Evolutionary conservation across 2,329 filamentous ascomycete genomes (phyloP).

Genomic region (Penicillium sp.): DNA sequence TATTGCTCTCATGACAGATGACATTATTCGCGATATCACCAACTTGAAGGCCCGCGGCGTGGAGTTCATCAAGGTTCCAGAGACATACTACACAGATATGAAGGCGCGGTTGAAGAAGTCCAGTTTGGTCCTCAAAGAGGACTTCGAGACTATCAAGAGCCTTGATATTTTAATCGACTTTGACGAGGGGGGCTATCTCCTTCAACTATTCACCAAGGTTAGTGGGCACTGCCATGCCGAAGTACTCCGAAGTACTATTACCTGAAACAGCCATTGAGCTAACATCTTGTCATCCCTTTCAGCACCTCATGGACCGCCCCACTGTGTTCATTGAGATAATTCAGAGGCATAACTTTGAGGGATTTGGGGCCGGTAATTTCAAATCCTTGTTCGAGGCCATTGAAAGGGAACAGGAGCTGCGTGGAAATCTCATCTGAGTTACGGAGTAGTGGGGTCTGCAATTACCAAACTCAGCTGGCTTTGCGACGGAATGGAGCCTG

Average conservation of each 20-base stretch:
- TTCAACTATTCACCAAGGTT: slow-evolving; percentile 74
- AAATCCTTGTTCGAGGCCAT: slow-evolving; percentile 95
- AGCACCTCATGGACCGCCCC: slow-evolving; percentile 87
- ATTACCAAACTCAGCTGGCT: too few relatives aligned
- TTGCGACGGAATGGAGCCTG: too few relatives aligned
- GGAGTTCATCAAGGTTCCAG: slow-evolving; percentile 88
- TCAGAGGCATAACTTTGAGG: slow-evolving; percentile 85
- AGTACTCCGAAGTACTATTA: too few relatives aligned
- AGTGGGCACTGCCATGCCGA: slow-evolving; percentile 1
- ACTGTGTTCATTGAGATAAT: slow-evolving; percentile 98
- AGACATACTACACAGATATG: slow-evolving; percentile 85
- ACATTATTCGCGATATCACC: slow-evolving; percentile 78
- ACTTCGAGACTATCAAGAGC: slow-evolving; percentile 75
- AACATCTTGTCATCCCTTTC: not conserved
- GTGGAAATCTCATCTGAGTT: slow-evolving; percentile 74
- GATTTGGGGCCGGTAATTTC: slow-evolving; percentile 95
- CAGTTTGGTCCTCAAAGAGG: slow-evolving; percentile 69
- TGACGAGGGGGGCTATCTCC: slow-evolving; percentile 84
- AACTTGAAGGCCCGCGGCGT: slow-evolving; percentile 84
- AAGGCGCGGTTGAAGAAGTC: slow-evolving; percentile 69
- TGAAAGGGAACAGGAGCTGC: slow-evolving; percentile 84
- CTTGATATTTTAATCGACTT: slow-evolving; percentile 94
- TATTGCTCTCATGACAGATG: slow-evolving; percentile 79
- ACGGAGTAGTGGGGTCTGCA: too few relatives aligned
- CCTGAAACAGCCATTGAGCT: not conserved